A percentile compares a stretch with the other conserved stretches of the same genome.
These are phyloP conservation scores for Hyphochytrium catenoides DNA, from an alignment of 352 stramenopile genomes.

Conservation along the genomic window DNA sequence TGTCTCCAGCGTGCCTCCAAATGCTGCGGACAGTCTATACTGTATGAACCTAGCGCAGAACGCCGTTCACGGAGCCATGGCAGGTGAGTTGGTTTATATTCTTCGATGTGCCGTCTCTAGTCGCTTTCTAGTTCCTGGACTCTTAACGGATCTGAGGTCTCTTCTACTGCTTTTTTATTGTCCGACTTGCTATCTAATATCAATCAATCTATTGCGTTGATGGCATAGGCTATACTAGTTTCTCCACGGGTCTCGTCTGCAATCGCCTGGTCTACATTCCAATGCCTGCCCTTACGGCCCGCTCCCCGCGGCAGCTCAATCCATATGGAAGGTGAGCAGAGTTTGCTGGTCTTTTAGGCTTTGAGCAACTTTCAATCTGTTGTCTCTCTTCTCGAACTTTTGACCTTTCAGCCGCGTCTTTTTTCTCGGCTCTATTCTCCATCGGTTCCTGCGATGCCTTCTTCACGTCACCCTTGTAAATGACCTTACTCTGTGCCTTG, in stretches of 20 bases:
- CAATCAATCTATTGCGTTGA: no score
- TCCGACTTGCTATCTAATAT: no score
- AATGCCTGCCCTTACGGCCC: constrained; percentile 53
- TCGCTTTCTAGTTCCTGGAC: no score
- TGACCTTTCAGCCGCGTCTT: no score
- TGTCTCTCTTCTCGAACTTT: no score
- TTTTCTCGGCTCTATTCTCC: constrained; percentile 6
- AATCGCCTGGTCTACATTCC: constrained; percentile 82
- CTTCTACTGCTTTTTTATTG: no score
- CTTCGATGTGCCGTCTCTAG: no score
- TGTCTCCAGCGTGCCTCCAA: constrained; percentile 71
- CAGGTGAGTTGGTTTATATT: no score
- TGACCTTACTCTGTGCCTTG: not conserved
- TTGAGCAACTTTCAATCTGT: constrained; percentile 5
- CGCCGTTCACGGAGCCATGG: constrained; percentile 92
- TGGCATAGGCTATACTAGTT: constrained; percentile 92
- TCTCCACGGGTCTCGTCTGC: constrained; percentile 89
- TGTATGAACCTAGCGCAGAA: constrained; percentile 95
- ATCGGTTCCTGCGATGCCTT: no score
- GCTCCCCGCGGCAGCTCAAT: constrained; percentile 67
- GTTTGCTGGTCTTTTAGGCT: constrained; percentile 5
- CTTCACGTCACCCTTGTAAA: constrained; percentile 1
- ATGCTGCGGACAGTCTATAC: constrained; percentile 78
- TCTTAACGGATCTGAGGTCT: no score
- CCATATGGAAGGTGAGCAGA: constrained; percentile 20